Evolutionary conservation across 2,329 filamentous ascomycete species (phyloP), one percentile per base, ranked within the genome.

Genomic region (Calonectria naviculata): DNA sequence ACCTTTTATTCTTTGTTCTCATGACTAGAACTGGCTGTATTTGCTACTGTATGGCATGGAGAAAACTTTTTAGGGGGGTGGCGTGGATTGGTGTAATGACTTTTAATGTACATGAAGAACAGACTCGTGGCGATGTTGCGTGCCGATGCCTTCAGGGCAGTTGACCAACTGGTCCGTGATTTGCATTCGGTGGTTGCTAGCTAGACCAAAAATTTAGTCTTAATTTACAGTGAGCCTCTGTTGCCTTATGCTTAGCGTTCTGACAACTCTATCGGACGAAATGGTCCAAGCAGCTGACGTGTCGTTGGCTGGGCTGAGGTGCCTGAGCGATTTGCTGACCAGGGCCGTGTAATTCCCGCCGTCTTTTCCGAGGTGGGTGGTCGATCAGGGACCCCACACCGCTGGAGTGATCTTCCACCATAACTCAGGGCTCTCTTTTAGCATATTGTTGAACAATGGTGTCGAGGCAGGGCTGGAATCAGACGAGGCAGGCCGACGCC

Each of bases 211-310:
- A 17, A 38, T 58, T 58, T 58, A 58, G 52, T 41, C 52, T 58
- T 58, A 38, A 58, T 58, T 58, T 58, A 58, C 52, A 58, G 52
- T 58, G 52, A 58, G 21, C 34, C 21, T 52, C 47, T 58, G 52
- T 19, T 38, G 31, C 34, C 52, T 58, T 58, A 58, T 41, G 52
- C 52, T 58, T 58, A 38, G 31, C 19, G 21, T 38, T 19, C 29
- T 56, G 28, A 26, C 52, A 58, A 58, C 52, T 58, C 34, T 58
- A 58, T 58, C 31, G 34, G 31, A 38, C 31, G 17, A 7, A 24
- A 21, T 58, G 52, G n/a, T 58, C 34, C 52, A 58, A 36, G 52
- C 17, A 58, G 52, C 52, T 38, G 52, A 58, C 31, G 52, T 58
- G 52, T 38, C 21, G 52, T 58, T 58, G 21, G 31, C 52, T 21